Conservation (phyloP, 2,329 filamentous ascomycete genomes). For the Lachnellula arida region DNA sequence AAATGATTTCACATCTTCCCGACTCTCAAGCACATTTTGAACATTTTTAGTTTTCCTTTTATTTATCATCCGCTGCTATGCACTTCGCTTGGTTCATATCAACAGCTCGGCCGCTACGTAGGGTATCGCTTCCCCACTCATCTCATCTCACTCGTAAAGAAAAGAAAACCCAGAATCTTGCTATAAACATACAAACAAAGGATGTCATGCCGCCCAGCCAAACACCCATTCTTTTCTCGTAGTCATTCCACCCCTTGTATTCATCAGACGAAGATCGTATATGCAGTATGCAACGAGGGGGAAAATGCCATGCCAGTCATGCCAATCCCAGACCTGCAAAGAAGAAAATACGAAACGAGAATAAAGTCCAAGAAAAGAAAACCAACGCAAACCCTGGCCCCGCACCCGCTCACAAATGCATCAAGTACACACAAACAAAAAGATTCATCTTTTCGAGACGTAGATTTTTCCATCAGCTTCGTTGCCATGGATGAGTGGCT, state of each 20-base stretch:
- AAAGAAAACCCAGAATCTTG: neutral
- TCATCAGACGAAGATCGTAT: slow-evolving; percentile 3
- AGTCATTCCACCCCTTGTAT: neutral
- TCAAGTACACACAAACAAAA: slow-evolving; percentile 24
- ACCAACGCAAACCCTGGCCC: slow-evolving; percentile 4
- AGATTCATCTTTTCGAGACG: slow-evolving; percentile 12
- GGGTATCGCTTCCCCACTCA: neutral
- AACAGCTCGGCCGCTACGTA: neutral
- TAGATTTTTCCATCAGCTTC: slow-evolving; percentile 5
- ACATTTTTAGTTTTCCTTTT: neutral
- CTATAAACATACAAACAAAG: slow-evolving; percentile 1
- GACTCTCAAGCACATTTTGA: neutral
- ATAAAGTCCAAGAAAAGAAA: slow-evolving; percentile 7
- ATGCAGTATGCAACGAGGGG: slow-evolving; percentile 7
- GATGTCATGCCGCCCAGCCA: neutral
- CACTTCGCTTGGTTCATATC: neutral
- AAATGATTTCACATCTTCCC: too few relatives aligned
- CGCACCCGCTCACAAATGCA: slow-evolving; percentile 28
- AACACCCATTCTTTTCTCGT: neutral
- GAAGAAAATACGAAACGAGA: slow-evolving; percentile 11
- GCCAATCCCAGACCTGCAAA: slow-evolving; percentile 14
- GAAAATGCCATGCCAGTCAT: slow-evolving; percentile 14
- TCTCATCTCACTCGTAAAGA: neutral
- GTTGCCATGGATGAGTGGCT: slow-evolving; percentile 3
- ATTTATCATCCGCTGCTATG: neutral